Conservation (phyloP, 148 eudicot genomes). For the Rhododendron simsii region DNA sequence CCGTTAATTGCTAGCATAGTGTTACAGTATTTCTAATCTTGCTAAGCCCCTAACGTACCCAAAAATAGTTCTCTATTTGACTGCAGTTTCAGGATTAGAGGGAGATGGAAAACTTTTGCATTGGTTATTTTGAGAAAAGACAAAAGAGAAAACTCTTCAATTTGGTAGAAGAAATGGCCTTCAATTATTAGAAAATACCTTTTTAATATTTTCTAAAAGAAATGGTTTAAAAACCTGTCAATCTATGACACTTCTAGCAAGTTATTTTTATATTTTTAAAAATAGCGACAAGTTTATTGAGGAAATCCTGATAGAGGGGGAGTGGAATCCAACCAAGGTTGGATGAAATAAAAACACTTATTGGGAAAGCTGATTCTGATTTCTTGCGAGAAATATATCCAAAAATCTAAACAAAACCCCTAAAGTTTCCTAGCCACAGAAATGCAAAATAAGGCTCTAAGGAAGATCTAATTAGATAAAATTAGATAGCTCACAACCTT, state of each 20-base stretch:
- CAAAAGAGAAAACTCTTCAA: neutral
- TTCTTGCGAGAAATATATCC: neutral
- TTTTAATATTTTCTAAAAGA: neutral
- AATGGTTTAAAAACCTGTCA: neutral
- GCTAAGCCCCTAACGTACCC: neutral
- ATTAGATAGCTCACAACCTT: constrained; percentile 39
- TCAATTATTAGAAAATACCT: neutral
- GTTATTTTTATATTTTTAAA: too few relatives aligned
- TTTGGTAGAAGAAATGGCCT: neutral
- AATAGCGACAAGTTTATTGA: too few relatives aligned
- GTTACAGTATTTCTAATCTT: neutral
- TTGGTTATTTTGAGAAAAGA: neutral
- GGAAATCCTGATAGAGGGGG: too few relatives aligned
- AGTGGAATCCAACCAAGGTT: too few relatives aligned
- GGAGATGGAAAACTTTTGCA: neutral
- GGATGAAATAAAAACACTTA: too few relatives aligned
- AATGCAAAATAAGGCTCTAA: neutral
- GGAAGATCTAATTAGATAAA: neutral
- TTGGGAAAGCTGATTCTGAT: neutral
- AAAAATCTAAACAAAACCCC: neutral
- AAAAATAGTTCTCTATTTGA: neutral
- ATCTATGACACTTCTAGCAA: neutral
- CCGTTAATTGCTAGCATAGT: neutral
- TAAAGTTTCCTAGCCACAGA: neutral
- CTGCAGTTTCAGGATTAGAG: neutral